Evolutionary conservation across 805 yeast genomes (phyloP).

Genomic region (Cyberlindnera xishuangbannaensis): DNA sequence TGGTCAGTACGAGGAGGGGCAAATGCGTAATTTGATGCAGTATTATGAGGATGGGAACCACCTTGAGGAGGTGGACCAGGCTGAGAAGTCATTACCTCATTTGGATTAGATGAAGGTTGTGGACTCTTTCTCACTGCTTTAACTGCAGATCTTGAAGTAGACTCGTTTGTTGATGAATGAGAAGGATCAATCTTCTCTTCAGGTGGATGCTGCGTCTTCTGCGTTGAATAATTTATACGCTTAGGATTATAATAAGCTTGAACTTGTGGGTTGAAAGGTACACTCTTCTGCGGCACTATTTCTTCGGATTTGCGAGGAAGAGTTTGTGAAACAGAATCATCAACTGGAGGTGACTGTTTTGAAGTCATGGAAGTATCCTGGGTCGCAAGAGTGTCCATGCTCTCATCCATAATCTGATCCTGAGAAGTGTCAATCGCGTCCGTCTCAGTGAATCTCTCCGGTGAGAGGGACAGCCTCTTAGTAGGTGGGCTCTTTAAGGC

Average conservation of each 20-base stretch:
- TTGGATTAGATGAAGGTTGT: no score
- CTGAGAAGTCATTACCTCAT: no score
- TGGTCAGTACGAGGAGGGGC: no score
- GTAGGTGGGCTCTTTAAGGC: slow-evolving; percentile 17
- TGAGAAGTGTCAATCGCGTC: no score
- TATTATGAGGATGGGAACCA: slow-evolving; percentile 10
- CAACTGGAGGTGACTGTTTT: slow-evolving; percentile 6
- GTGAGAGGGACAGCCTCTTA: slow-evolving; percentile 2
- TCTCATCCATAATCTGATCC: neutral
- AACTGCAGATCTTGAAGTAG: neutral
- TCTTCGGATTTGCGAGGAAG: no score
- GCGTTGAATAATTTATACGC: no score
- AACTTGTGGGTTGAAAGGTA: no score
- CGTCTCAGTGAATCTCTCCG: slow-evolving; percentile 1
- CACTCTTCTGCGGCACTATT: no score
- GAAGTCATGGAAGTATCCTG: slow-evolving; percentile 3
- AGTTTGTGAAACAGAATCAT: no score
- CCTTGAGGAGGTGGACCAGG: slow-evolving; percentile 4
- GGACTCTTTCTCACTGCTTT: neutral
- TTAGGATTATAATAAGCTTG: no score
- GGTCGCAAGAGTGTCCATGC: slow-evolving; percentile 5
- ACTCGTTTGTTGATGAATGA: neutral
- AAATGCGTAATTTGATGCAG: slow-evolving; percentile 2
- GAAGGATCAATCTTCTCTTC: no score
- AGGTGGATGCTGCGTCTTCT: no score